Conservation (phyloP, 129 eudicot genomes). For the Glebionis coronaria region DNA sequence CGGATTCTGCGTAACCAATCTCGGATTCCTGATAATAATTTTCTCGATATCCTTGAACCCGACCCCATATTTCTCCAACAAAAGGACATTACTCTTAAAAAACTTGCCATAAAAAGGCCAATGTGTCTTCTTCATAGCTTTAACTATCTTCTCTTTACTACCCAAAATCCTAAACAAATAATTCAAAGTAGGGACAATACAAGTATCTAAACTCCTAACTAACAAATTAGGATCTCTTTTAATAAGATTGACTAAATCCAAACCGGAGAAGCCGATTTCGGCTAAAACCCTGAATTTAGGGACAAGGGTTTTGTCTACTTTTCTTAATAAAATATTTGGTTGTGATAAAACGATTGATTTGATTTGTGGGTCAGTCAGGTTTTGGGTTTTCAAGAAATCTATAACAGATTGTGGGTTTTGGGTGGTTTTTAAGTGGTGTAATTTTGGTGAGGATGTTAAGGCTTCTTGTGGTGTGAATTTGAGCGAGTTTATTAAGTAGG, state of each 20-base stretch:
- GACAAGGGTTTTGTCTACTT: constrained; percentile 37
- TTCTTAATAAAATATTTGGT: constrained; percentile 24
- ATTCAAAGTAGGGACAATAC: constrained; percentile 23
- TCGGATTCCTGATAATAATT: constrained; percentile 25
- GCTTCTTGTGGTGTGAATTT: constrained; percentile 37
- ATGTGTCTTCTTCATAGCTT: constrained; percentile 18
- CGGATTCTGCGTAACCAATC: constrained; percentile 19
- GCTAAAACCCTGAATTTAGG: constrained; percentile 32
- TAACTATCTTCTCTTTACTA: constrained; percentile 21
- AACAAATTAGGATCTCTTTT: constrained; percentile 18
- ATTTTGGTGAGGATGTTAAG: constrained; percentile 22
- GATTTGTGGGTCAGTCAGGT: constrained; percentile 27
- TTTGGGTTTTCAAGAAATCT: constrained; percentile 17
- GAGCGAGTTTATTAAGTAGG: constrained; percentile 29
- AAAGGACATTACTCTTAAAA: constrained; percentile 18
- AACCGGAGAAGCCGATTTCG: constrained; percentile 31
- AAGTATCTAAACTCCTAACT: constrained; percentile 19
- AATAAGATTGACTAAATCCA: constrained; percentile 23
- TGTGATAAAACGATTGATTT: constrained; percentile 23
- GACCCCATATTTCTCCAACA: constrained; percentile 24
- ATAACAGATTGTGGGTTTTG: constrained; percentile 31
- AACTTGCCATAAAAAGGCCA: constrained; percentile 32
- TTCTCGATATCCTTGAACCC: constrained; percentile 14
- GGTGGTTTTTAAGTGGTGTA: constrained; percentile 32
- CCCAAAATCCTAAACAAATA: constrained; percentile 26